Base-by-base conservation (phyloP, 371 early-diverging fungal genomes). In the Mucor ambiguus region DNA sequence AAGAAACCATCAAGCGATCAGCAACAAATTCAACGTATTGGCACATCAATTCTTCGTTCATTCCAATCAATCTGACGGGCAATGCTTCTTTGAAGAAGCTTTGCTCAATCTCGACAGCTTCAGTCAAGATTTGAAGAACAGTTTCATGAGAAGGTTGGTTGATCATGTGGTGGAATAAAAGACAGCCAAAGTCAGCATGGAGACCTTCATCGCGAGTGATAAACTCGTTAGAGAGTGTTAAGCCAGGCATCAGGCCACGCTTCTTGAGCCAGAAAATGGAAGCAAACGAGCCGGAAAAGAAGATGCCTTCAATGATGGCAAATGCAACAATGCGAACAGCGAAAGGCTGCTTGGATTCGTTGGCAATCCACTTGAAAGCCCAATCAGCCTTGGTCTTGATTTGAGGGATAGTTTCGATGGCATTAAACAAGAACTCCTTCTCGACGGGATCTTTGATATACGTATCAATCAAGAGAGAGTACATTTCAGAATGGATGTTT, bases 241-340 rank as follows among this genome's bases (percentile, higher is more conserved):
- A 87, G n/a, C 99, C 99, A 26, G 99, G 98, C 99, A 99, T 99
- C 59, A 98, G 79, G 38, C 99, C 99, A 74, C 99, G 93, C 85
- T 99, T 99, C 89, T 98, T 99, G 69, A 99, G 90, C 99, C 99
- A 99, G 79, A 98, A 99, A 85, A 99, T 99, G 41, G 99, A 88
- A 4, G 99, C 99, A 82, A 99, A 97, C n/a, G 99, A 90, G 11
- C 99, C 99, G 48, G 96, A 96, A 86, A 99, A 99, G 89, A 99
- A 99, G 75, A 99, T 97, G 54, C 99, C 99, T 77, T 99, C 99
- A 35, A 99, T 98, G 41, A 97, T 98, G 29, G 99, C 99, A 87
- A 99, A 99, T 38, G 99, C 99, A 38, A 98, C 91, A 26, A 99
- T 84, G 66, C 99, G 92, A 69, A 94, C 95, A 56, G 93, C 96